Base-by-base conservation (phyloP, 371 early-diverging fungal genomes). In the Choanephora cucurbitarum region DNA sequence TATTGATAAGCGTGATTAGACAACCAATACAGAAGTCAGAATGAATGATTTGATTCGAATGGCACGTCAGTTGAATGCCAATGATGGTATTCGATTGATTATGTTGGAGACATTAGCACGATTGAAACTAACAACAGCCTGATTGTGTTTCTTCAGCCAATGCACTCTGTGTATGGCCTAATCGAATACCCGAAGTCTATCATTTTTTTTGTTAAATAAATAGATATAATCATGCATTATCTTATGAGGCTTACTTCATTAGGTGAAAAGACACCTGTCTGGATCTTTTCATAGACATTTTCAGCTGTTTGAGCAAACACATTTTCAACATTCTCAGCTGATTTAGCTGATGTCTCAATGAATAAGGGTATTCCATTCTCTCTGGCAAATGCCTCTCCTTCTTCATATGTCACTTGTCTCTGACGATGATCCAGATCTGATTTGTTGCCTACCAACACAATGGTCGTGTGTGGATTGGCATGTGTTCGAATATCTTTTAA, bases 401-500 rank as follows among this genome's bases (percentile, higher is more conserved):
- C 95, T 63, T 95, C 96, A 7, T 75, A 68, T 1, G 91, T 79
- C 15, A 98, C 94, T 51, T 87, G 84, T 53, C 94, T 84, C 58
- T 87, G 82, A 14, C 83, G 77, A 28, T 79, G 80, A 46, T 75
- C 67, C 40, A 97, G 74, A 74, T 98, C 98, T 44, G 88, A 86
- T 70, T 98, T 98, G 81, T 97, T 97, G 43, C 97, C 97, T 49
- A 98, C 90, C 32, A 98, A 75, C 66, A 95, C 90, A 60, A 90
- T 91, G 5, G 92, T 91, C 17, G 92, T 97, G 55, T 92, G 84
- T 54, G 90, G 91, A 73, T 92, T 96, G 42, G 93, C 92, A 58
- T 94, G 91, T 67, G 89, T 86, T 63, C 89, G 80, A 18, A 89
- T 89, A 56, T 91, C 92, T 77, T 51, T 23, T 22, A 31, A 5